Base-by-base conservation (phyloP, 306 rosid species). In the Medicago arabica region DNA sequence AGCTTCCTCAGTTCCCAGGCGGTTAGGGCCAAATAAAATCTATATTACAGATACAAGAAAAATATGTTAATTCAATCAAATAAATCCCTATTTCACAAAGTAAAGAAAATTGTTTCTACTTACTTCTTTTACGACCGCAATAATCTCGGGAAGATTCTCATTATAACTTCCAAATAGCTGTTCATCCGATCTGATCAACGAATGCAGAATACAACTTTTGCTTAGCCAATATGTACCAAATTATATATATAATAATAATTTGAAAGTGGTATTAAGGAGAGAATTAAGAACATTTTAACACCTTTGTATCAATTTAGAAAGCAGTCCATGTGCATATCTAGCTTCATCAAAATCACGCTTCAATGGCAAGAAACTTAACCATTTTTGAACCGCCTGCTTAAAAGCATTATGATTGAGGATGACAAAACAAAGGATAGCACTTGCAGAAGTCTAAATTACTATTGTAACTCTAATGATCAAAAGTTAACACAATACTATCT, bases 321-420 rank as follows among this genome's bases (percentile, higher is more conserved):
- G 75, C 21, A 15, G 78, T 19, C 10, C 59, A 46, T 76, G 85
- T 11, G 47, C 78, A 46, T 18, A 8, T 71, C 1, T 76, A 54
- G 85, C 81, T 71, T 76, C 75, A 2, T 1, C 6, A 18, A 0
- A 39, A 41, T 81, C 75, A 36, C 1, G 9, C 55, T 67, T 43
- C 14, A 67, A 12, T 67, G 72, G 72, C 78, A 81, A 76, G 40
- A n/a, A 71, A 41, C 14, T 46, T 71, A 81, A 46, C 85, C 85
- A 81, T 16, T 6, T 34, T 43, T 10, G 34, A 76, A 76, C 36
- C 44, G 64, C 75, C 85, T 81, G 78, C 40, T 70, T 41, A 47
- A 31, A 18, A 80, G 13, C 11, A 21, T 17, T 36, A 55, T 12
- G 54, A 34, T 19, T 67, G 61, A 51, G 69, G 53, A 44, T 46